A percentile compares a stretch with the other conserved stretches of the same genome.
Evolutionary conservation across 805 yeast species (phyloP).

Genomic region (Lipomyces yamanashiensis): DNA sequence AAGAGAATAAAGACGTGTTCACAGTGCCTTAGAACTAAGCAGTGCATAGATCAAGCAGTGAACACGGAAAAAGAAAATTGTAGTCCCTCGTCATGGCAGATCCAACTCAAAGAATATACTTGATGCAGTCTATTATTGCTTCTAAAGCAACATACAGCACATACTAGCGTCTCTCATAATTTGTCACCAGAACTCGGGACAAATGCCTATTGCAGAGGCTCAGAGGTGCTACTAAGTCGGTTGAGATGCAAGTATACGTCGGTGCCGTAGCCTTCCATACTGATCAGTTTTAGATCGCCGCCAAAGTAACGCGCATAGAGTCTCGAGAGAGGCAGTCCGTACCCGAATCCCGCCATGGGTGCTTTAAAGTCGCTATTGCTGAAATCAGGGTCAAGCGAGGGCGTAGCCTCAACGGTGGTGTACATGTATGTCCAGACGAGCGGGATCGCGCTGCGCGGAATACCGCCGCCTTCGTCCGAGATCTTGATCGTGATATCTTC

Average conservation of each 20-base stretch:
- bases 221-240: constrained; percentile 71
- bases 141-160: no score
- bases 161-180: background rate
- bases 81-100: no score
- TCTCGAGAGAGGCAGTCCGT: constrained; percentile 85
- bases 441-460: constrained; percentile 81
- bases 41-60: no score
- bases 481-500: constrained; percentile 91
- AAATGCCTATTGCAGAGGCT: constrained; percentile 53
- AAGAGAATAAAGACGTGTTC: no score
- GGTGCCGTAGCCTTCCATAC: constrained; percentile 93
- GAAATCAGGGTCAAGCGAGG: constrained; percentile 62
- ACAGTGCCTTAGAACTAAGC: no score
- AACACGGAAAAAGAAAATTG: no score
- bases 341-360: constrained; percentile 94
- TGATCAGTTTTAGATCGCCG: constrained; percentile 73
- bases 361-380: constrained; percentile 73
- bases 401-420: constrained; percentile 80
- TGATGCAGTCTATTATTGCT: no score
- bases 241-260: constrained; percentile 88
- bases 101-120: no score
- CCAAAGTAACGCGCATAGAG: constrained; percentile 89
- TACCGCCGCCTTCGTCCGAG: constrained; percentile 94
- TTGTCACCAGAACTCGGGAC: background rate
- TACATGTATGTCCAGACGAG: constrained; percentile 89